Percentiles rank a stretch among this genome's conserved stretches.
Evolutionary conservation across 306 rosid genomes (phyloP).

Genomic region (Malus sylvestris): DNA sequence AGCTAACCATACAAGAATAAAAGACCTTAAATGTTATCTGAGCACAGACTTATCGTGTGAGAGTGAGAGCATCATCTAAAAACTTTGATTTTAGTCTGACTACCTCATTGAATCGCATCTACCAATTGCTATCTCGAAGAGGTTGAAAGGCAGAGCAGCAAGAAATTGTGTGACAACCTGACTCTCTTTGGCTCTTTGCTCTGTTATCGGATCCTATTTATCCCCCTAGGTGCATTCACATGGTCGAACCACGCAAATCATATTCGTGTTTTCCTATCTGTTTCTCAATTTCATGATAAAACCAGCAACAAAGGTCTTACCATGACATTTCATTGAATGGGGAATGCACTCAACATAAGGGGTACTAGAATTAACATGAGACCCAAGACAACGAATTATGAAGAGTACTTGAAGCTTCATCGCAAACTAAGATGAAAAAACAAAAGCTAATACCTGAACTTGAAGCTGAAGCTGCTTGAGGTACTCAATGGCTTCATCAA

Average conservation of each 20-base stretch:
- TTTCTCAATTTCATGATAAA: neutral
- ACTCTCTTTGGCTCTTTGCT: neutral
- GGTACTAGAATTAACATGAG: neutral
- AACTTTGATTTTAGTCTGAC: too few species aligned
- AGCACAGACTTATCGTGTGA: neutral
- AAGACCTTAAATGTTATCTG: neutral
- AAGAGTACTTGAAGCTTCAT: neutral
- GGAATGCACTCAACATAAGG: neutral
- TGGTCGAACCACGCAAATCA: neutral
- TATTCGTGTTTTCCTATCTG: neutral
- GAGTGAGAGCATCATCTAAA: neutral
- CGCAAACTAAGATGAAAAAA: neutral
- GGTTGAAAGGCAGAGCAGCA: neutral
- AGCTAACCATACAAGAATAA: neutral
- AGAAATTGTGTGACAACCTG: neutral
- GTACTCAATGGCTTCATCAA: constrained; percentile 95
- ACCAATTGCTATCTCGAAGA: too few species aligned
- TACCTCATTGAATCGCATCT: too few species aligned
- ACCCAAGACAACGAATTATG: neutral
- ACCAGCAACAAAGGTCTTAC: neutral
- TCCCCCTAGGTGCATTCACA: neutral
- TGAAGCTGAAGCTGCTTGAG: constrained; percentile 99
- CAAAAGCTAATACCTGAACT: constrained; percentile 54
- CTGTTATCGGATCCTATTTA: neutral
- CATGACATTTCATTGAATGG: neutral